Conservation (phyloP, 192 early-diverging fungal species). For the Obelidium mucronatum region DNA sequence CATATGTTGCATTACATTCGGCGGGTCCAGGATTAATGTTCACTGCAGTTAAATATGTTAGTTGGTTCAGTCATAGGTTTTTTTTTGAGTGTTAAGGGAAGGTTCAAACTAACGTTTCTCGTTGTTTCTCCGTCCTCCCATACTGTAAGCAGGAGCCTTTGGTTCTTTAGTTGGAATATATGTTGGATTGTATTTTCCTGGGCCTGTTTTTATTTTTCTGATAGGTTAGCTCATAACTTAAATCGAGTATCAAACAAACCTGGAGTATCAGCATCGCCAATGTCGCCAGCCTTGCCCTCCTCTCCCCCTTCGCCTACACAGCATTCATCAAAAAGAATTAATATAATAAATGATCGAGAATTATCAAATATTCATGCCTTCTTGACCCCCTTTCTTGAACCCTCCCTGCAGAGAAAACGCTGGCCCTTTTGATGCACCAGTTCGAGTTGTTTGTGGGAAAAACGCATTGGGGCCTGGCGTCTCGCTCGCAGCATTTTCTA, state of each 20-base stretch:
- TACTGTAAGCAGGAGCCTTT: conserved; percentile 65
- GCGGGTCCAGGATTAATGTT: conserved; percentile 62
- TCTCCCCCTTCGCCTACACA: conserved; percentile 11
- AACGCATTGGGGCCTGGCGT: conserved; percentile 64
- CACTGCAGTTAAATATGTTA: conserved; percentile 8
- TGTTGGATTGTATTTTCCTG: conserved; percentile 64
- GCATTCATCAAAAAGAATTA: background rate
- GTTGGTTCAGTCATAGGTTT: background rate
- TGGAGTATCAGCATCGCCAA: conserved; percentile 53
- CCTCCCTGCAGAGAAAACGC: conserved; percentile 62
- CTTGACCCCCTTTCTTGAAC: conserved; percentile 52
- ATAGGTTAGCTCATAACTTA: background rate
- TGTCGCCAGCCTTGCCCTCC: conserved; percentile 30
- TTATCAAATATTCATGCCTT: conserved; percentile 1
- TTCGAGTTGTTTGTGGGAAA: conserved; percentile 63
- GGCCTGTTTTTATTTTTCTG: conserved; percentile 41
- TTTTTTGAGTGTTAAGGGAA: background rate
- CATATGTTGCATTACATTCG: conserved; percentile 45
- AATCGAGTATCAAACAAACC: conserved; percentile 41
- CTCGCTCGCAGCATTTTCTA: conserved; percentile 32
- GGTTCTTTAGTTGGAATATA: conserved; percentile 59
- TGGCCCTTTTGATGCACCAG: conserved; percentile 60
- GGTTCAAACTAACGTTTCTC: conserved; percentile 44
- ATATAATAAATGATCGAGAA: background rate
- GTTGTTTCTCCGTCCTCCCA: conserved; percentile 54